These are phyloP conservation scores for Maudiozyma humilis DNA, from an alignment of 1,139 yeast species.

Conservation along the genomic window DNA sequence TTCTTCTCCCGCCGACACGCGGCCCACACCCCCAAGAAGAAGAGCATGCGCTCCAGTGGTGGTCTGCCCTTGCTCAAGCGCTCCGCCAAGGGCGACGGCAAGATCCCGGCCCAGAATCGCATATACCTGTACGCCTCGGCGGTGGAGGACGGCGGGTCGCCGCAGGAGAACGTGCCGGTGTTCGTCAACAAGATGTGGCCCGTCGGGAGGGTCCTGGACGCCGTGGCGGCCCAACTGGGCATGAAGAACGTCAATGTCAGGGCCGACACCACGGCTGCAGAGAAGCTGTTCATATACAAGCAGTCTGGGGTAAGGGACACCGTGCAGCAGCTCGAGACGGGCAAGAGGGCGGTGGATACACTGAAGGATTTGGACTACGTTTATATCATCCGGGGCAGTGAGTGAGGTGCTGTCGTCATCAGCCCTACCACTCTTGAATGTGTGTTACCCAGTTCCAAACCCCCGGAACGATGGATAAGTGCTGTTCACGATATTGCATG, in stretches of 20 bases:
- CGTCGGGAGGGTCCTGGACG: constrained; percentile 70
- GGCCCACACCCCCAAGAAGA: constrained; percentile 13
- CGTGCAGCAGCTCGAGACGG: constrained; percentile 7
- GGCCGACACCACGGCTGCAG: constrained; percentile 25
- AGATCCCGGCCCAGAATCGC: constrained; percentile 47
- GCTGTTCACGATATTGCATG: no score
- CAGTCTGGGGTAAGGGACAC: constrained; percentile 18
- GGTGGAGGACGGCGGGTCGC: constrained; percentile 23
- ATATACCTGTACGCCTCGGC: constrained; percentile 49
- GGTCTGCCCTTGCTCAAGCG: constrained; percentile 41
- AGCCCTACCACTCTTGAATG: no score
- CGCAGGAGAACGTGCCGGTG: constrained; percentile 19
- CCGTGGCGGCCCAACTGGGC: constrained; percentile 46
- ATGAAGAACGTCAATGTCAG: constrained; percentile 41
- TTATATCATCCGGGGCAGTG: constrained; percentile 49
- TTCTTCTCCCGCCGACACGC: constrained; percentile 23
- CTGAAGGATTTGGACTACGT: constrained; percentile 45
- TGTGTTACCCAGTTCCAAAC: no score
- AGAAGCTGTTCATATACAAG: constrained; percentile 29
- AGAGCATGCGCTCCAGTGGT: background rate
- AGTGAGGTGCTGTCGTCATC: background rate
- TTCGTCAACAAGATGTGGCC: constrained; percentile 45
- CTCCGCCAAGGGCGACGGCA: constrained; percentile 60
- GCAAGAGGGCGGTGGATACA: constrained; percentile 38
- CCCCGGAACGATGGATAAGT: no score